Base-by-base conservation (phyloP, 331 rosid species). In the Spiraea crenata region DNA sequence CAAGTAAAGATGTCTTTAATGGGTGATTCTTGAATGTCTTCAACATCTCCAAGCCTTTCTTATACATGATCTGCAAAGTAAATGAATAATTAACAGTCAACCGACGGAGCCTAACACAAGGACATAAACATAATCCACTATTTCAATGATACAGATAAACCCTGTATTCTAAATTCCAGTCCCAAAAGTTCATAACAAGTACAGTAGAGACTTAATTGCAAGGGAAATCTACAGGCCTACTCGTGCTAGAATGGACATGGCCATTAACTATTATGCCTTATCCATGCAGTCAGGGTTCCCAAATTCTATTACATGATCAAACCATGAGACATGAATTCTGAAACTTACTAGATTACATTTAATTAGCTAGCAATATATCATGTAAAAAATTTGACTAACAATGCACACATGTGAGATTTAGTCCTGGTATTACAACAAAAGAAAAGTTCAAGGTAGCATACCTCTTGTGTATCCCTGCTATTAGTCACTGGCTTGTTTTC, bases 381-480 rank as follows among this genome's bases (percentile, higher is more conserved):
- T 38, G 44, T 60, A 19, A 50, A 14, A 50, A 6, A 7, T 16
- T 37, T 39, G 17, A 67, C 20, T 17, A 65, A 37, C 19, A 5
- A 49, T 5, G 12, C 59, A 67, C 10, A 42, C 25, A 40, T 0
- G 9, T 5, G 40, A 54, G 31, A 9, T 41, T 40, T 2, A 31
- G 14, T 25, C 9, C 12, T 6, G 39, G 17, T 1, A 35, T 20
- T 4, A 48, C 50, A 35, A 41, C 25, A 51, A 57, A 25, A 56
- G 51, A 69, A 4, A 54, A 75, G 35, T 59, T 9, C 63, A 13
- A 44, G 31, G 31, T 25, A 25, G 31, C 38, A 42, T 73, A 92
- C 98, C 96, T 92, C 98, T 79, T 92, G 98, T 35, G 98, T 92
- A 79, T 92, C 98, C 80, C 96, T 85, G 84, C 96, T 90, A 78